These are phyloP conservation scores for Licmophora abbreviata DNA, from an alignment of 108 stramenopile genomes.

Conservation along the genomic window DNA sequence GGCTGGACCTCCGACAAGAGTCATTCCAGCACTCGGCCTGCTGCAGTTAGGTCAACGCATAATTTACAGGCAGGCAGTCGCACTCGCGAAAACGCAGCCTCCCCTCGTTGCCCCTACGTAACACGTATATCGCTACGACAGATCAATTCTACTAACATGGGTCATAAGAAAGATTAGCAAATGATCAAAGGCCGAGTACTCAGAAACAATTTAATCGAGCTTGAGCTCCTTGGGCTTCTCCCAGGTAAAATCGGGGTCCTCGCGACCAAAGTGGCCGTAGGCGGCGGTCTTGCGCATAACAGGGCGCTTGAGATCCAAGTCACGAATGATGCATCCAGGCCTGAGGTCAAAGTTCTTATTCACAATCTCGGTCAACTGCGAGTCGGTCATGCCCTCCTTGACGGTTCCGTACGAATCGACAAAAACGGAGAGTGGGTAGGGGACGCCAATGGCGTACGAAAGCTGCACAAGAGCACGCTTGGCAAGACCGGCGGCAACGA, in stretches of 20 bases:
- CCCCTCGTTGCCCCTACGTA: no score
- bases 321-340: slow-evolving; percentile 93
- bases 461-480: slow-evolving; percentile 87
- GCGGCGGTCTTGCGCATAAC: slow-evolving; percentile 96
- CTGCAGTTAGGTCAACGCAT: no score
- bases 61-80: no score
- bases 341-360: slow-evolving; percentile 95
- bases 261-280: slow-evolving; percentile 96
- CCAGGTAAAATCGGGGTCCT: slow-evolving; percentile 96
- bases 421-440: slow-evolving; percentile 84
- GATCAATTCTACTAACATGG: no score
- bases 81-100: no score
- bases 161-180: no score
- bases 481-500: slow-evolving; percentile 88
- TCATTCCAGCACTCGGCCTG: no score
- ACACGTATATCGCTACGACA: no score
- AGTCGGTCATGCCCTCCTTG: slow-evolving; percentile 90
- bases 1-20: no score
- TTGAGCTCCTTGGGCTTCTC: slow-evolving; percentile 84
- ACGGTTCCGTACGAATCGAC: slow-evolving; percentile 93
- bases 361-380: slow-evolving; percentile 83
- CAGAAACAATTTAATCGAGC: no score
- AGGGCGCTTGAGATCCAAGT: slow-evolving; percentile 86
- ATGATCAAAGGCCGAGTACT: no score
- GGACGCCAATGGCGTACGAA: slow-evolving; percentile 92